Percentiles rank a stretch among this genome's conserved stretches.
Evolutionary conservation across 768 basidiomycete species (phyloP).

Genomic region (Auriscalpium microsporum): DNA sequence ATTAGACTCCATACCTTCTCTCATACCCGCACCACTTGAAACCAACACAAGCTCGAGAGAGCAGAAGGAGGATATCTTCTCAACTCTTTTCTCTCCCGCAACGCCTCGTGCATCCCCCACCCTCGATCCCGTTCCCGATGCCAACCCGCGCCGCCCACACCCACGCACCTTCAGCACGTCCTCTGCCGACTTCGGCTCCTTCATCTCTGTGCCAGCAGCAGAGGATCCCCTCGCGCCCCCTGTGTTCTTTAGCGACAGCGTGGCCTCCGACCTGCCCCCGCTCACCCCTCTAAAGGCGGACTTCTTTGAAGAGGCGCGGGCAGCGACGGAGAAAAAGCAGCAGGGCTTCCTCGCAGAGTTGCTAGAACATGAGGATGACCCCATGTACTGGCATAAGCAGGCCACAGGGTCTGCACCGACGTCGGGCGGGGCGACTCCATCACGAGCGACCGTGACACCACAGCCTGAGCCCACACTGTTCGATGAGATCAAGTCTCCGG

Average conservation of each 20-base stretch:
- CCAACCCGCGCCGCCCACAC: not conserved
- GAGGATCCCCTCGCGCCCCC: conserved; percentile 40
- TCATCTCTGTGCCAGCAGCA: conserved; percentile 45
- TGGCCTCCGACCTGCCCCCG: not conserved
- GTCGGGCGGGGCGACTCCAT: not conserved
- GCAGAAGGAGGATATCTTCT: conserved; percentile 24
- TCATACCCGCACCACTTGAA: conserved; percentile 19
- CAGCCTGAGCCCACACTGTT: conserved; percentile 2
- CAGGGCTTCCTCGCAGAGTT: conserved; percentile 55
- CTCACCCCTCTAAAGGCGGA: conserved; percentile 18
- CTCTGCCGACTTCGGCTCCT: conserved; percentile 45
- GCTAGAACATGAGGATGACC: conserved; percentile 60
- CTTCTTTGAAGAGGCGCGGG: conserved; percentile 58
- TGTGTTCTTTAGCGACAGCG: not conserved
- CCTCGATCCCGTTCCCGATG: not conserved
- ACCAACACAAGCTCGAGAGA: conserved; percentile 3
- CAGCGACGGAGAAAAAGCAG: conserved; percentile 42
- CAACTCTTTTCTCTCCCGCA: conserved; percentile 26
- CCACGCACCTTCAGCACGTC: conserved; percentile 7
- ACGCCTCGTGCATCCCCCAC: conserved; percentile 26
- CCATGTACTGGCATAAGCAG: conserved; percentile 38
- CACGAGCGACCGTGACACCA: conserved; percentile 6
- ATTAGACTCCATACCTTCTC: conserved; percentile 14
- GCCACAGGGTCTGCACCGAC: conserved; percentile 1
- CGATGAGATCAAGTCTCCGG: not conserved